Evolutionary conservation across 2,329 filamentous ascomycete genomes (phyloP), one percentile per base, ranked within the genome.

Genomic region (Septoria linicola): DNA sequence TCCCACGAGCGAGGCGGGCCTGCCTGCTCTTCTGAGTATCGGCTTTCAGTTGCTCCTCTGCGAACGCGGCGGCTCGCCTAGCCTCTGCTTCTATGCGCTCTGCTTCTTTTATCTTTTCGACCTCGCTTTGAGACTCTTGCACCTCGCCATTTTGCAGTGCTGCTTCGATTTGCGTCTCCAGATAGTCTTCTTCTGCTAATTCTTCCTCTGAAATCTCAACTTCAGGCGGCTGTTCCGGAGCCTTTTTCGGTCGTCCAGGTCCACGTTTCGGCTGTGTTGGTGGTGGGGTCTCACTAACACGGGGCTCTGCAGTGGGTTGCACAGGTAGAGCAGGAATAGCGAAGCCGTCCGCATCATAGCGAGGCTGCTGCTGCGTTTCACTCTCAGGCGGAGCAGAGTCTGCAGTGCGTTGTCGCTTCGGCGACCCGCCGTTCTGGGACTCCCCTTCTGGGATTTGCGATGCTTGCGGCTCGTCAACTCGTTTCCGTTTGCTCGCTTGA

Each of bases 1-100:
- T 23, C 72, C 71, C 60, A 72, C 77, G 25, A 65, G 70, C 1
- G 76, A 76, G 21, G 73, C 75, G 54, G 74, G 63, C 72, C 13
- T 75, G 72, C 14, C 79, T 72, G 21, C 76, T 77, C 67, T 76
- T 76, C 42, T 77, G 71, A 2, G 77, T 53, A 17, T 62, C 58
- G n/a, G 60, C 44, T 14, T 59, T 57, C 35, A 62, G 60, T 41
- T 67, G 60, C 40, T 62, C 53, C 14, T 61, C 63, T 10, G 65
- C 66, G 1, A 64, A 55, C 8, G 48, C 41, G 40, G 62, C 60
- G 17, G 65, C 63, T 34, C 59, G 53, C 34, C 63, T 27, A 10
- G 32, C 50, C 34, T 57, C 57, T 27, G 49, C 44, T 13, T 36
- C 16, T 8, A 55, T 51, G 3, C 48, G 43, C 21, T 56, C 50